Evolutionary conservation across 768 basidiomycete species (phyloP), one percentile per base, ranked within the genome.

Genomic region (Trametes villosa): DNA sequence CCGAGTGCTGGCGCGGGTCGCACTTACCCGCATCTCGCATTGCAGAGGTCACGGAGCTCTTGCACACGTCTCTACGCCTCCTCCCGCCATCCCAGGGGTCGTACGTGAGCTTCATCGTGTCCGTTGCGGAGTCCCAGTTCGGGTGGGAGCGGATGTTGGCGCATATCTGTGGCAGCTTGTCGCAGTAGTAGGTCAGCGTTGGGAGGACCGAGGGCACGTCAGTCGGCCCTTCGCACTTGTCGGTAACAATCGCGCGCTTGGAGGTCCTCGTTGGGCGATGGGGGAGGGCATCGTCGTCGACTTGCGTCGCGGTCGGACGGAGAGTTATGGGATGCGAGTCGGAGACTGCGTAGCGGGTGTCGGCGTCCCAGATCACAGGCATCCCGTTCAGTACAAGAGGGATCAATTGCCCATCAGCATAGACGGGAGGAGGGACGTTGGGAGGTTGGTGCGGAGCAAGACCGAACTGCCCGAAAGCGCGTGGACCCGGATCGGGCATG

Each of bases 101-200:
- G 40, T 58, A 50, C 4, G 47, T 50, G 40, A 58, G 57, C 13
- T 15, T n/a, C 48, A 58, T 58, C n/a, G 15, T 18, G 29, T 58
- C 30, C 7, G 48, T 49, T 24, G n/a, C 24, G 20, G 29, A 8
- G 18, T 52, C 36, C 51, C 51, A 58, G 40, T 50, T 30, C 7
- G 27, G 20, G 30, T 58, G 57, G 11, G 38, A 3, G 12, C 57
- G 48, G 22, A 58, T 58, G 49, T 58, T 58, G 1, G 17, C 48
- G 48, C 57, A 58, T 27, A 58, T 58, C 20, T 41, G 42, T 9
- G 57, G 57, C 22, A 58, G 4, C 9, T 41, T n/a, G 38, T 41
- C 31, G 57, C 57, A 58, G 30, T 42, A 58, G 49, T 58, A 58
- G 8, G 40, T 58, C 11, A 58, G 48, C 38, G 48, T 50, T n/a